Conservation (phyloP, 208 protist species). For the Trypanosoma brucei region DNA sequence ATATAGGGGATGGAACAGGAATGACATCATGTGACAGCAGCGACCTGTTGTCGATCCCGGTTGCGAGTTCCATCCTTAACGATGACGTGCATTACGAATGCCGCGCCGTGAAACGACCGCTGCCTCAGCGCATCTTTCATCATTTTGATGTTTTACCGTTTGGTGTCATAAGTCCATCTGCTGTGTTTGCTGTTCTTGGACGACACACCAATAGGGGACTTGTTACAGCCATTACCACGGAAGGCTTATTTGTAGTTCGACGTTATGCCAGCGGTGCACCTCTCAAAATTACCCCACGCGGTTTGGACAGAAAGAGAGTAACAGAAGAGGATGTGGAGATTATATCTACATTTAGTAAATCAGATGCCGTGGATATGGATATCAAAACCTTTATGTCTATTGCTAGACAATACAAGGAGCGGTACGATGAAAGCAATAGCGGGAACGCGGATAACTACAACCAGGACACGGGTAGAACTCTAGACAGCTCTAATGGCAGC, state of each 20-base stretch:
- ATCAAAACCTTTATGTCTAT: background rate
- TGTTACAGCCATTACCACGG: constrained; percentile 30
- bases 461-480: too few relatives aligned
- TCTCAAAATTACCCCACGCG: constrained; percentile 17
- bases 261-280: constrained; percentile 29
- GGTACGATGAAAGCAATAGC: too few relatives aligned
- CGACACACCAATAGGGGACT: constrained; percentile 58
- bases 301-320: constrained; percentile 3
- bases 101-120: constrained; percentile 20
- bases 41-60: background rate
- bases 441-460: too few relatives aligned
- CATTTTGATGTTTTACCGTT: constrained; percentile 59
- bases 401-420: too few relatives aligned
- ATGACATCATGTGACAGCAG: background rate
- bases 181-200: constrained; percentile 48
- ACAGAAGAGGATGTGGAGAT: background rate
- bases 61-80: constrained; percentile 1
- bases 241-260: constrained; percentile 33
- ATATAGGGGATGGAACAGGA: background rate
- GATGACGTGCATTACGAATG: constrained; percentile 48
- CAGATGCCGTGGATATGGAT: background rate
- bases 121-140: constrained; percentile 47
- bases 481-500: background rate
- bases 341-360: constrained; percentile 2
- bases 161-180: constrained; percentile 35